Evolutionary conservation across 768 basidiomycete genomes (phyloP).

Genomic region (Trametes coccinea): DNA sequence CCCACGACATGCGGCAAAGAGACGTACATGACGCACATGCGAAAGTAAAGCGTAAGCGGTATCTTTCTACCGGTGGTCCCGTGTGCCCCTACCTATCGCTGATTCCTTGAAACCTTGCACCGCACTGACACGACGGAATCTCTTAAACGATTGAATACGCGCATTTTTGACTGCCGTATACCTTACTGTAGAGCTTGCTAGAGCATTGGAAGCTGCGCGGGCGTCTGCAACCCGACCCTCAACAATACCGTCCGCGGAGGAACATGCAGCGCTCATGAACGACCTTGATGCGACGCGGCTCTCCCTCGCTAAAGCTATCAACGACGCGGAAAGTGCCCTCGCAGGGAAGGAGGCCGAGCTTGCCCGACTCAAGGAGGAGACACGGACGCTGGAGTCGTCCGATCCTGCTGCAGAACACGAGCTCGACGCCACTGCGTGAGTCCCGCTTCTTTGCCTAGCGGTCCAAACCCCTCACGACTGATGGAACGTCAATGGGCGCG

Average conservation of each 20-base stretch:
- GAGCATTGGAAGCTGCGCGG: constrained; percentile 66
- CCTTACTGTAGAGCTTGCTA: constrained; percentile 53
- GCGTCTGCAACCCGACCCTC: constrained; percentile 68
- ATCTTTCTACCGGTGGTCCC: too few species aligned
- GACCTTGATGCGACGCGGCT: constrained; percentile 63
- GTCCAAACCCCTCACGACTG: not conserved
- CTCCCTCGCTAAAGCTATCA: constrained; percentile 72
- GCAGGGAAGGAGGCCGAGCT: constrained; percentile 73
- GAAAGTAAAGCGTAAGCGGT: constrained; percentile 57
- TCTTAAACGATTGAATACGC: too few species aligned
- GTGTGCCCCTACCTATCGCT: too few species aligned
- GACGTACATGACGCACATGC: constrained; percentile 68
- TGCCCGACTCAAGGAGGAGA: constrained; percentile 64
- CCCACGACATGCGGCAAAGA: constrained; percentile 58
- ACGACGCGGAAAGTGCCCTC: constrained; percentile 65
- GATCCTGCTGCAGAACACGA: constrained; percentile 78
- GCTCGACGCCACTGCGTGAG: constrained; percentile 69
- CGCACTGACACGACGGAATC: too few species aligned
- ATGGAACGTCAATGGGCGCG: too few species aligned
- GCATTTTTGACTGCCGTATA: too few species aligned
- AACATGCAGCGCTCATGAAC: constrained; percentile 61
- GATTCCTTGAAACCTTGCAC: too few species aligned
- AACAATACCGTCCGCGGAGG: constrained; percentile 66
- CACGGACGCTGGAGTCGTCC: constrained; percentile 57
- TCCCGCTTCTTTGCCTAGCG: not conserved